These are phyloP conservation scores for Aciculosporium take DNA, from an alignment of 2,329 filamentous ascomycete species.

Conservation along the genomic window DNA sequence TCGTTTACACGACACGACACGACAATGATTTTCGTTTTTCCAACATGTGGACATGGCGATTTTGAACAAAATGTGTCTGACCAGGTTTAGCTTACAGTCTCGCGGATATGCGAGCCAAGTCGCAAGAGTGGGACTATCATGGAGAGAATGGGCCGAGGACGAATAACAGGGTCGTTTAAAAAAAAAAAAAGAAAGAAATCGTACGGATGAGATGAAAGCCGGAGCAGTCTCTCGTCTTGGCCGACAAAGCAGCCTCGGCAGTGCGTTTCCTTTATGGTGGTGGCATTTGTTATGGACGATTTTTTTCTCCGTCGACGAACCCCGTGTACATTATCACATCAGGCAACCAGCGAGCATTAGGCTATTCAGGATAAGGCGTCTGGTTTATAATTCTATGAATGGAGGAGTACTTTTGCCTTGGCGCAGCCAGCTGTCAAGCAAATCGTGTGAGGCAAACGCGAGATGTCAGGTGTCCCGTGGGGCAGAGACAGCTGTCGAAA, in stretches of 20 bases:
- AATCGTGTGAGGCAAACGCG: too few species aligned
- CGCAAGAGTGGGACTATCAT: not conserved
- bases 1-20: not conserved
- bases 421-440: not conserved
- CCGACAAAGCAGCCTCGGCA: slow-evolving; percentile 15
- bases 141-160: slow-evolving; percentile 3
- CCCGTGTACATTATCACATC: slow-evolving; percentile 38
- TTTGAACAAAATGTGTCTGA: not conserved
- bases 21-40: slow-evolving; percentile 21
- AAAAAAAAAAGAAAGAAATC: not conserved
- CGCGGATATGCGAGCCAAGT: slow-evolving; percentile 6
- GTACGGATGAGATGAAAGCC: slow-evolving; percentile 1
- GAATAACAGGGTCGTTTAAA: slow-evolving; percentile 5
- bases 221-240: slow-evolving; percentile 16
- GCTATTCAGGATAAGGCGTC: slow-evolving; percentile 24
- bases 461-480: not conserved
- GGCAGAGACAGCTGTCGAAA: not conserved
- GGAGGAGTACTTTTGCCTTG: not conserved
- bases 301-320: slow-evolving; percentile 33
- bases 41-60: too few species aligned
- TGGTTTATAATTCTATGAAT: slow-evolving; percentile 17
- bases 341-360: slow-evolving; percentile 31
- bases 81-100: not conserved
- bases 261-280: slow-evolving; percentile 6
- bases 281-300: slow-evolving; percentile 21